phyloP scores from a whole-genome alignment of 257 asterid genomes.

The Eustoma russellianum region DNA sequence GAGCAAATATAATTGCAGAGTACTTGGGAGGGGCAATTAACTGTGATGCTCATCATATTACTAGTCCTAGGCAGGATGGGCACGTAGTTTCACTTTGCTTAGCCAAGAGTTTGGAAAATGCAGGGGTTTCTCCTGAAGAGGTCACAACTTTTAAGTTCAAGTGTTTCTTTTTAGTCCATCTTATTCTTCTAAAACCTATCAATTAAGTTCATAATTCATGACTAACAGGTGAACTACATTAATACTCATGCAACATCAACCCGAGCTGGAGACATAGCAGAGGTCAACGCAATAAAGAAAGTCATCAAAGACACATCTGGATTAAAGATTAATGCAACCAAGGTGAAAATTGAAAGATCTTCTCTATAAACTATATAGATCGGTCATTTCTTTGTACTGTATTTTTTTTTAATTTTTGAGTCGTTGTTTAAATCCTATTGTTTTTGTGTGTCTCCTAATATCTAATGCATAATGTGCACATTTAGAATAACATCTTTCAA shows the following conservation, averaged over 20 bases:
- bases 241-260: constrained; percentile 79
- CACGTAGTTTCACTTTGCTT: constrained; percentile 35
- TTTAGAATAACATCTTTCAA: no score
- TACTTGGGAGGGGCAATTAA: constrained; percentile 34
- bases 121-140: constrained; percentile 61
- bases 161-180: no score
- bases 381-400: no score
- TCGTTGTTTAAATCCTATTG: no score
- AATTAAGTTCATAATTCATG: no score
- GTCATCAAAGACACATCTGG: constrained; percentile 57
- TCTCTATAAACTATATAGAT: not conserved
- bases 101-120: constrained; percentile 29
- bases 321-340: constrained; percentile 65
- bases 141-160: constrained; percentile 13
- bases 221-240: constrained; percentile 51
- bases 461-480: no score
- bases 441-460: no score
- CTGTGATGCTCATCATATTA: constrained; percentile 39
- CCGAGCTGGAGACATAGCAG: constrained; percentile 64
- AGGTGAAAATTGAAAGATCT: constrained; percentile 21
- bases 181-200: not conserved
- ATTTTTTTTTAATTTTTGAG: no score
- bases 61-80: constrained; percentile 38
- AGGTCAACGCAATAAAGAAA: constrained; percentile 60
- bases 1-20: constrained; percentile 28